Evolutionary conservation across 2,329 filamentous ascomycete species (phyloP).

Genomic region (Pseudopyrenochaeta lycopersici): DNA sequence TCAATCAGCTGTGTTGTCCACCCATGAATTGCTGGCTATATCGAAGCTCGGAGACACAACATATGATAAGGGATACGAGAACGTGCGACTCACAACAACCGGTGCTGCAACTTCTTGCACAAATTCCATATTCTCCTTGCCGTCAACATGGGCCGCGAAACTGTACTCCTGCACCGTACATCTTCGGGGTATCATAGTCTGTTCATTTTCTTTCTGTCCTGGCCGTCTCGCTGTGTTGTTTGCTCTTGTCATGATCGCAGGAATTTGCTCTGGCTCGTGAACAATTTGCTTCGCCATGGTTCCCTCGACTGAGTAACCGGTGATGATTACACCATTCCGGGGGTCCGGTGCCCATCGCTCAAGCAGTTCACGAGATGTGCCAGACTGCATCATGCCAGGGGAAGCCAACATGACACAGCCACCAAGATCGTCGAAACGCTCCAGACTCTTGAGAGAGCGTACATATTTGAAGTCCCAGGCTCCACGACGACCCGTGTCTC

Average conservation of each 20-base stretch:
- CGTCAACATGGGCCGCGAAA: slow-evolving; percentile 96
- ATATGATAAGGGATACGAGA: too few species aligned
- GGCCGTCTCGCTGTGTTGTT: slow-evolving; percentile 65
- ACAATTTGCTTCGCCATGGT: slow-evolving; percentile 98
- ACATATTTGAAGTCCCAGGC: slow-evolving; percentile 99
- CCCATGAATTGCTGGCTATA: neutral
- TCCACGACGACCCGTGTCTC: slow-evolving; percentile 77
- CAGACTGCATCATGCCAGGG: slow-evolving; percentile 98
- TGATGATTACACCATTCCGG: slow-evolving; percentile 98
- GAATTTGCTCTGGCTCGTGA: slow-evolving; percentile 93
- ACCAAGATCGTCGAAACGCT: slow-evolving; percentile 95
- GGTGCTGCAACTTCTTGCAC: slow-evolving; percentile 93
- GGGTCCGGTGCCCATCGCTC: slow-evolving; percentile 96
- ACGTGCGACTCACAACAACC: slow-evolving; percentile 87
- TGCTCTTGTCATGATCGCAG: slow-evolving; percentile 80
- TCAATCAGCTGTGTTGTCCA: slow-evolving; percentile 9
- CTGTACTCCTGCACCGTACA: slow-evolving; percentile 95
- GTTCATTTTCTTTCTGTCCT: slow-evolving; percentile 75
- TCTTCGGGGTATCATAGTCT: slow-evolving; percentile 87
- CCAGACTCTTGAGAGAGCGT: slow-evolving; percentile 87
- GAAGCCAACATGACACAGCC: slow-evolving; percentile 97
- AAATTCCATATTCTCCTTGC: slow-evolving; percentile 93
- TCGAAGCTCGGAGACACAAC: too few species aligned
- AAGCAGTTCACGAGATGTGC: slow-evolving; percentile 88
- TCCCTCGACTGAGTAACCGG: slow-evolving; percentile 96